These are phyloP conservation scores for Teunomyces tritomae DNA, from an alignment of 805 yeast genomes.

Conservation along the genomic window DNA sequence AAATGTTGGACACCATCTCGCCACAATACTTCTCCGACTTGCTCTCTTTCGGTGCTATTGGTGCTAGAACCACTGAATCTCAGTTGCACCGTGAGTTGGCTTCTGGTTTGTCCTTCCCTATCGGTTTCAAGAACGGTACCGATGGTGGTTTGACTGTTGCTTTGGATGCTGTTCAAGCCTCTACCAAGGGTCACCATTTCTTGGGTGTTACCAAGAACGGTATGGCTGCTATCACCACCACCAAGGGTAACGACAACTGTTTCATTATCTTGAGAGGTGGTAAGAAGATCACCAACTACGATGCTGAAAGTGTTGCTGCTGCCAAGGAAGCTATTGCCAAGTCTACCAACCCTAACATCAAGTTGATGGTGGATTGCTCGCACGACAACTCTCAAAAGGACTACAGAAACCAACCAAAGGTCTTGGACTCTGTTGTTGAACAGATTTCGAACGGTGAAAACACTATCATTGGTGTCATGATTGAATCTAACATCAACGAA, in stretches of 20 bases:
- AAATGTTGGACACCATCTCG: constrained; percentile 96
- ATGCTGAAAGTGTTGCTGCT: constrained; percentile 68
- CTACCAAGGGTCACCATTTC: constrained; percentile 90
- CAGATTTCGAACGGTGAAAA: constrained; percentile 83
- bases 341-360: constrained; percentile 45
- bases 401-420: constrained; percentile 92
- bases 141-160: constrained; percentile 94
- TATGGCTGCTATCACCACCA: constrained; percentile 91
- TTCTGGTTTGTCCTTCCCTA: constrained; percentile 97
- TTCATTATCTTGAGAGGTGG: constrained; percentile 97
- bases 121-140: constrained; percentile 98
- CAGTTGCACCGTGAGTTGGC: constrained; percentile 97
- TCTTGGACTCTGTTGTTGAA: constrained; percentile 74
- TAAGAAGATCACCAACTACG: constrained; percentile 89
- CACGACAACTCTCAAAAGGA: constrained; percentile 97
- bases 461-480: constrained; percentile 87
- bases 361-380: constrained; percentile 94
- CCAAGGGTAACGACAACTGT: constrained; percentile 93
- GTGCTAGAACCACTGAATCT: constrained; percentile 98
- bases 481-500: constrained; percentile 86
- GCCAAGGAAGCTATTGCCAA: constrained; percentile 64
- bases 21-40: constrained; percentile 94
- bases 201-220: constrained; percentile 98
- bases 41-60: constrained; percentile 94
- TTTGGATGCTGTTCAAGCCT: constrained; percentile 89